These are phyloP conservation scores for Prunus davidiana DNA, from an alignment of 306 rosid species.

Conservation along the genomic window DNA sequence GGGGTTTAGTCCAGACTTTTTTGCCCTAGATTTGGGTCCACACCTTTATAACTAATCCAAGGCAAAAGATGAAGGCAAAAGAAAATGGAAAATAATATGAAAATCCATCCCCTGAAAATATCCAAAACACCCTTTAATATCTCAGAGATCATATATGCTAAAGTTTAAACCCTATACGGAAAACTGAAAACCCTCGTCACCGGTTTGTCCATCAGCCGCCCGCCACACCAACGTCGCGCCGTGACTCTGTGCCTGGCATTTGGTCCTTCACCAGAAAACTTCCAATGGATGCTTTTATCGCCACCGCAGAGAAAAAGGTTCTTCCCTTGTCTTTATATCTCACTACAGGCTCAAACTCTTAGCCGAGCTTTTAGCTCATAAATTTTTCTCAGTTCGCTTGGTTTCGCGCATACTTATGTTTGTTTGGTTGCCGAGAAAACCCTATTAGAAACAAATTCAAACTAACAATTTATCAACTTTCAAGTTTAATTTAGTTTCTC, in stretches of 20 bases:
- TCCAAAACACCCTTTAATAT: neutral
- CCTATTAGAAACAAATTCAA: neutral
- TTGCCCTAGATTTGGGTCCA: no score
- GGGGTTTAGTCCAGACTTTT: no score
- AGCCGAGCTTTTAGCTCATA: neutral
- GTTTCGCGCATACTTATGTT: neutral
- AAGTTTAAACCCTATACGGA: neutral
- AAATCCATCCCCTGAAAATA: neutral
- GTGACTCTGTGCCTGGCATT: neutral
- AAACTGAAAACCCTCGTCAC: neutral
- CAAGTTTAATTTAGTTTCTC: neutral
- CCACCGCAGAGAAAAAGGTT: constrained; percentile 62
- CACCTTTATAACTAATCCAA: no score
- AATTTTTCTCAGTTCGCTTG: neutral
- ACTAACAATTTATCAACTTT: neutral
- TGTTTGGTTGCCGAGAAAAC: neutral
- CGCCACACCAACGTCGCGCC: neutral
- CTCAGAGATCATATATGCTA: neutral
- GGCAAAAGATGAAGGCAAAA: no score
- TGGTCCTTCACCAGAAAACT: neutral
- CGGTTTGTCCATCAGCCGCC: neutral
- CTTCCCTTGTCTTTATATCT: neutral
- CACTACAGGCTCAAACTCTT: neutral
- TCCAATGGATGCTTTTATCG: constrained; percentile 52
- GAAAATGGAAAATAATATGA: no score